Evolutionary conservation across 1,284 basidiomycete species (phyloP).

Genomic region (Ceratobasidium papillatum): DNA sequence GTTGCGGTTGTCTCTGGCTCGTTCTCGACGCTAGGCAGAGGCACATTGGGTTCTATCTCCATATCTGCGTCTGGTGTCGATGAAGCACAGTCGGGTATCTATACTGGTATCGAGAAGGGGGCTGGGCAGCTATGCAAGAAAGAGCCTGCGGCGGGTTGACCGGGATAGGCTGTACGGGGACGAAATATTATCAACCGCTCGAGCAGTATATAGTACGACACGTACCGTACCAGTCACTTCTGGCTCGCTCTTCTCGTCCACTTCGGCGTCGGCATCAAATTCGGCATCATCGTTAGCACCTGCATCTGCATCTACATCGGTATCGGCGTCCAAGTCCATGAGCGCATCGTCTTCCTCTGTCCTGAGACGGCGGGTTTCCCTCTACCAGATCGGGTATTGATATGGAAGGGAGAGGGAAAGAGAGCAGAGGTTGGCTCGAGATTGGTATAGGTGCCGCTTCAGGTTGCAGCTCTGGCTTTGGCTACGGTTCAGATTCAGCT

Average conservation of each 20-base stretch:
- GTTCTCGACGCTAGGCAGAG: background rate
- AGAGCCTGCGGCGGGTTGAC: background rate
- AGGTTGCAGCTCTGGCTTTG: background rate
- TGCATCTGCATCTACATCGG: background rate
- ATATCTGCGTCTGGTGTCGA: constrained; percentile 4
- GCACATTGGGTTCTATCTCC: background rate
- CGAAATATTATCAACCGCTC: background rate
- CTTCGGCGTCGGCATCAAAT: no score
- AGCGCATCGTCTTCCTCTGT: constrained; percentile 15
- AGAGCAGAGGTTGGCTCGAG: background rate
- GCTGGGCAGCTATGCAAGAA: background rate
- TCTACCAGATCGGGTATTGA: background rate
- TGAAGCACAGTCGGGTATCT: background rate
- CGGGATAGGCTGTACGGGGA: background rate
- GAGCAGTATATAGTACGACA: background rate
- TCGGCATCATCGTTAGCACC: no score
- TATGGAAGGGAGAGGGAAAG: background rate
- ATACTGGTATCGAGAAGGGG: background rate
- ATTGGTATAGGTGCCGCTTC: background rate
- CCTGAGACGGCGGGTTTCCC: background rate
- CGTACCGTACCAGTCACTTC: background rate
- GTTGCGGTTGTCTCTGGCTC: background rate
- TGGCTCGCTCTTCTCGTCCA: background rate
- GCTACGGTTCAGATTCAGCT: constrained; percentile 15
- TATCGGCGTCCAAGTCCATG: constrained; percentile 9